These are phyloP conservation scores for Clitocybe nebularis DNA, from an alignment of 1,284 basidiomycete genomes.

Conservation along the genomic window DNA sequence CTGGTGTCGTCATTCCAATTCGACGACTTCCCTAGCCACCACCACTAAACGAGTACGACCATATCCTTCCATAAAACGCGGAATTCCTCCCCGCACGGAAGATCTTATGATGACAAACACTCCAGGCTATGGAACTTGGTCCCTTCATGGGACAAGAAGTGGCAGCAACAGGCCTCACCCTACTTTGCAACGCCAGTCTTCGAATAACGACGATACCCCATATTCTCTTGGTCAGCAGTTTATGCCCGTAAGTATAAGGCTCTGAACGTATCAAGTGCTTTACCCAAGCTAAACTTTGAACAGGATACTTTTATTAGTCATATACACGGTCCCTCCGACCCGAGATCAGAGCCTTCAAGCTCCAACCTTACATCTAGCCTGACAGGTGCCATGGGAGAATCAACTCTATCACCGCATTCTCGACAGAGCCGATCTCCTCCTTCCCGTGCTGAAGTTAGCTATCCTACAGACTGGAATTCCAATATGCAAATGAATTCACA, in stretches of 20 bases:
- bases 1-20: conserved; percentile 25
- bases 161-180: conserved; percentile 21
- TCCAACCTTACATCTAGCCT: conserved; percentile 52
- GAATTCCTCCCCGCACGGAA: conserved; percentile 23
- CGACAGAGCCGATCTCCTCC: conserved; percentile 16
- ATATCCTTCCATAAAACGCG: conserved; percentile 27
- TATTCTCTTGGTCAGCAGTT: conserved; percentile 23
- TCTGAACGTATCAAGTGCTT: neutral
- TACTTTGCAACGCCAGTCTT: conserved; percentile 28
- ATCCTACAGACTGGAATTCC: conserved; percentile 18
- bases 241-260: conserved; percentile 24
- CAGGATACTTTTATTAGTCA: conserved; percentile 20
- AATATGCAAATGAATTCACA: conserved; percentile 19
- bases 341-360: conserved; percentile 31
- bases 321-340: conserved; percentile 15
- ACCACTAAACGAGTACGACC: conserved; percentile 32
- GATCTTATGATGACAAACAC: conserved; percentile 27
- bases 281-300: neutral
- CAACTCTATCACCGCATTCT: conserved; percentile 6
- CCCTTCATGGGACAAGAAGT: conserved; percentile 19
- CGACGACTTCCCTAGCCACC: conserved; percentile 25
- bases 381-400: conserved; percentile 58
- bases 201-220: conserved; percentile 31
- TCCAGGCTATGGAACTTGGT: conserved; percentile 27
- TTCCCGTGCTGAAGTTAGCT: conserved; percentile 8